These are phyloP conservation scores for Mallotus nudiflorus DNA, from an alignment of 345 rosid genomes.

Conservation along the genomic window DNA sequence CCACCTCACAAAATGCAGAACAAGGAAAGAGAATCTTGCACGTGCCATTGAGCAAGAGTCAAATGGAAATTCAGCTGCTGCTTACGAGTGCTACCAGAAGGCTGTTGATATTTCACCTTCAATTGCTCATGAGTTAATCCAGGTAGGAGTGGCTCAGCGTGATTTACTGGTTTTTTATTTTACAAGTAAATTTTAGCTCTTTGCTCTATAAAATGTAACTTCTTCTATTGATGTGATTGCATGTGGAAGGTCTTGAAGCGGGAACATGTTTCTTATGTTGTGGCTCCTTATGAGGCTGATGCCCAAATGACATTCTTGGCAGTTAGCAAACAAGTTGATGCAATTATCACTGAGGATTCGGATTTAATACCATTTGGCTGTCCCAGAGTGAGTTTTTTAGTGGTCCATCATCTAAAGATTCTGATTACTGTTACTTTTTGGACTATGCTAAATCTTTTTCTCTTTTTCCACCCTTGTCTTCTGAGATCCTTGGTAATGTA, in stretches of 20 bases:
- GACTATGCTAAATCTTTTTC: background rate
- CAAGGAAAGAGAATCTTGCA: conserved; percentile 80
- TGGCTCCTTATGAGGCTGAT: conserved; percentile 99
- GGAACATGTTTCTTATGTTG: conserved; percentile 69
- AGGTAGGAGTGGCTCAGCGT: conserved; percentile 41
- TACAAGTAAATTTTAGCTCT: background rate
- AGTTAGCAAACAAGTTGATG: conserved; percentile 76
- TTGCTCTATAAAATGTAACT: conserved; percentile 3
- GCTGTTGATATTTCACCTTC: conserved; percentile 96
- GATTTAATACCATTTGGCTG: conserved; percentile 98
- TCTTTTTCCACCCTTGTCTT: background rate
- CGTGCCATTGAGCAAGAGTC: conserved; percentile 86
- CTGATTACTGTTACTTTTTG: background rate
- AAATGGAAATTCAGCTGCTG: conserved; percentile 74
- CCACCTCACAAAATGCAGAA: conserved; percentile 35
- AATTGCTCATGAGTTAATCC: conserved; percentile 79
- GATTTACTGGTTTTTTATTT: background rate
- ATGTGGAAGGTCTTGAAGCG: conserved; percentile 64
- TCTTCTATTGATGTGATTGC: conserved; percentile 29
- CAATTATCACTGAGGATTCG: conserved; percentile 93
- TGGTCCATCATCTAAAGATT: background rate
- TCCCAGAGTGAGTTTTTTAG: conserved; percentile 69
- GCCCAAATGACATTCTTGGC: conserved; percentile 97
- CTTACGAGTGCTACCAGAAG: conserved; percentile 90
- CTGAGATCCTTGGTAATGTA: background rate